A percentile compares a stretch with the other conserved stretches of the same genome.
phyloP scores from a whole-genome alignment of 1,284 basidiomycete species.

The Ganoderma meredithae region DNA sequence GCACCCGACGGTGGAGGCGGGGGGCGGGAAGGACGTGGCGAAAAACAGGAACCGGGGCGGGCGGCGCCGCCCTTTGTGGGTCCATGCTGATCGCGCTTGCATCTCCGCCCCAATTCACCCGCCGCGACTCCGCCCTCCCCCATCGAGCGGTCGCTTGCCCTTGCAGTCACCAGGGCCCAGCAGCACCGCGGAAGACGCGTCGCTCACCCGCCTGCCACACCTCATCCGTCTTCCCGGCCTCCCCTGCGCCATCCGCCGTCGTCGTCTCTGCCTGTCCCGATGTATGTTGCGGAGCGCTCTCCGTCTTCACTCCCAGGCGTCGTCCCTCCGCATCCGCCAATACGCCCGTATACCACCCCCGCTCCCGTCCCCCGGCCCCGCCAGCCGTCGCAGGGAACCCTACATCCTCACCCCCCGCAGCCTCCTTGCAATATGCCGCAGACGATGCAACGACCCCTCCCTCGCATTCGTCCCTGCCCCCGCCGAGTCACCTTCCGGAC shows the following conservation, averaged over 20 bases:
- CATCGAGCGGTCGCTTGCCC: neutral
- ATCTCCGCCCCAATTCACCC: conserved; percentile 10
- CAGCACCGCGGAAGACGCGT: neutral
- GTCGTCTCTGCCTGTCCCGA: conserved; percentile 14
- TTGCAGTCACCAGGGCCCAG: too few species aligned
- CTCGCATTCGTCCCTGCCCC: conserved; percentile 7
- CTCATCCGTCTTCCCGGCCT: neutral
- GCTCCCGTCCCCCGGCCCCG: neutral
- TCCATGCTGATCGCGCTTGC: conserved; percentile 13
- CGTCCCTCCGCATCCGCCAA: neutral
- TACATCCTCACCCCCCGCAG: conserved; percentile 1
- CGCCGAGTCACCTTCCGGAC: neutral
- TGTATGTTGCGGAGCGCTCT: conserved; percentile 35
- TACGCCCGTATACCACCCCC: neutral
- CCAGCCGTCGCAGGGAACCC: conserved; percentile 2
- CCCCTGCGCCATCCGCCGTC: neutral
- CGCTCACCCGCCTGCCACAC: neutral
- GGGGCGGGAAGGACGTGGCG: conserved; percentile 23
- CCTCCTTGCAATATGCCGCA: conserved; percentile 15
- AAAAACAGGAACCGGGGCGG: neutral
- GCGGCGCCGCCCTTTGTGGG: conserved; percentile 19
- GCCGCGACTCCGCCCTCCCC: neutral
- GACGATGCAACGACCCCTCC: conserved; percentile 7
- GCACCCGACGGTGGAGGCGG: neutral
- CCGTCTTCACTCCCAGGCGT: conserved; percentile 11